These are phyloP conservation scores for Clitopilus passeckerianus DNA, from an alignment of 768 basidiomycete species.

Conservation along the genomic window DNA sequence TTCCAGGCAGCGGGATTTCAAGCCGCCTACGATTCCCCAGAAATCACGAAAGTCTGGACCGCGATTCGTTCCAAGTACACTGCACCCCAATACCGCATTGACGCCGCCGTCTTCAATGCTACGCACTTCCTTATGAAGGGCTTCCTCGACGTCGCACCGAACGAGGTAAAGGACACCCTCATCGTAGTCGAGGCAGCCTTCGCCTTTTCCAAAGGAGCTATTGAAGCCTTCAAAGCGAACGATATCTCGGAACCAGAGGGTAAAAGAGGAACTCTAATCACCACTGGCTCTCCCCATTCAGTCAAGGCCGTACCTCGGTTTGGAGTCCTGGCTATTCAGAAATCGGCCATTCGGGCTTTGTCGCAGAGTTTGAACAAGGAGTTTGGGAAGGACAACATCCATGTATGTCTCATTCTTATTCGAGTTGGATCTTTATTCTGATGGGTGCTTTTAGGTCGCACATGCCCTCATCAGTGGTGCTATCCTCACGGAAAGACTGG, in stretches of 20 bases:
- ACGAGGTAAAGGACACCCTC: constrained; percentile 48
- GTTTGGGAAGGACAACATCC: constrained; percentile 66
- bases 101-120: constrained; percentile 62
- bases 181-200: constrained; percentile 48
- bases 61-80: constrained; percentile 41
- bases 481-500: constrained; percentile 24
- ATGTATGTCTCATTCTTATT: constrained; percentile 37
- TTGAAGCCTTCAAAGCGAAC: constrained; percentile 47
- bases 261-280: too few relatives aligned
- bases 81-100: constrained; percentile 43
- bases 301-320: too few relatives aligned
- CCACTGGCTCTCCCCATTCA: too few relatives aligned
- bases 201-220: constrained; percentile 56
- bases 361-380: constrained; percentile 69
- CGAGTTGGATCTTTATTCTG: constrained; percentile 50
- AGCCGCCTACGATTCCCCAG: constrained; percentile 39
- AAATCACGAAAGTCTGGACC: constrained; percentile 45
- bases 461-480: constrained; percentile 74
- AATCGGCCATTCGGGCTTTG: constrained; percentile 55
- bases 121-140: constrained; percentile 56
- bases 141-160: constrained; percentile 58
- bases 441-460: constrained; percentile 38
- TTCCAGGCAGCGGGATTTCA: constrained; percentile 55
- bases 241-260: too few relatives aligned
- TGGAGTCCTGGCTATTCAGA: constrained; percentile 29